Conservation (phyloP, 1,284 basidiomycete genomes). For the Ganoderma sinense region DNA sequence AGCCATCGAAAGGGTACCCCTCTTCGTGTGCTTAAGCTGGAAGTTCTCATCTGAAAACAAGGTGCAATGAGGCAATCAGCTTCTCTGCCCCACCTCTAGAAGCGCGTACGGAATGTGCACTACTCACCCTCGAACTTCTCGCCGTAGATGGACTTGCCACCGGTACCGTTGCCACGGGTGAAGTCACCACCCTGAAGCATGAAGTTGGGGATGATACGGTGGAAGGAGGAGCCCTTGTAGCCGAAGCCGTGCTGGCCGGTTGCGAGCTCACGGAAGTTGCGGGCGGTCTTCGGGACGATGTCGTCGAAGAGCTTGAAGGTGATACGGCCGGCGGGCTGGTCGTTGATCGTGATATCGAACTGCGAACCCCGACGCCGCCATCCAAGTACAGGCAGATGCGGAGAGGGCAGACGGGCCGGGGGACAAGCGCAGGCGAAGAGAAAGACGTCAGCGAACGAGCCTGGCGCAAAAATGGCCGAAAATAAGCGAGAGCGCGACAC, state of each 20-base stretch:
- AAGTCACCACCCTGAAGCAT: conserved; percentile 80
- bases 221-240: conserved; percentile 46
- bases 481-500: conserved; percentile 30
- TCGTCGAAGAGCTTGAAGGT: conserved; percentile 70
- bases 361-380: conserved; percentile 20
- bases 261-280: conserved; percentile 60
- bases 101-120: not conserved
- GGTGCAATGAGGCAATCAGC: conserved; percentile 16
- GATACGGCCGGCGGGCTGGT: conserved; percentile 54
- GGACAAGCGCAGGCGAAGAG: not conserved
- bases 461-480: not conserved
- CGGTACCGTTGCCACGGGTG: conserved; percentile 82
- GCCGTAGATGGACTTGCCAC: conserved; percentile 94
- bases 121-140: conserved; percentile 75
- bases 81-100: conserved; percentile 3
- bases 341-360: conserved; percentile 70
- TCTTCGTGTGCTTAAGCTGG: conserved; percentile 77
- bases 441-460: conserved; percentile 12
- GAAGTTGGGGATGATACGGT: conserved; percentile 51
- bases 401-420: conserved; percentile 1
- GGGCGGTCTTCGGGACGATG: conserved; percentile 54
- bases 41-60: conserved; percentile 83
- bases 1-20: conserved; percentile 92
- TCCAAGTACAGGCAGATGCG: conserved; percentile 2
- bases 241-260: conserved; percentile 54